Percentiles rank a stretch among this genome's conserved stretches.
Evolutionary conservation across 2,329 filamentous ascomycete genomes (phyloP).

Genomic region (Sporothrix mexicana): DNA sequence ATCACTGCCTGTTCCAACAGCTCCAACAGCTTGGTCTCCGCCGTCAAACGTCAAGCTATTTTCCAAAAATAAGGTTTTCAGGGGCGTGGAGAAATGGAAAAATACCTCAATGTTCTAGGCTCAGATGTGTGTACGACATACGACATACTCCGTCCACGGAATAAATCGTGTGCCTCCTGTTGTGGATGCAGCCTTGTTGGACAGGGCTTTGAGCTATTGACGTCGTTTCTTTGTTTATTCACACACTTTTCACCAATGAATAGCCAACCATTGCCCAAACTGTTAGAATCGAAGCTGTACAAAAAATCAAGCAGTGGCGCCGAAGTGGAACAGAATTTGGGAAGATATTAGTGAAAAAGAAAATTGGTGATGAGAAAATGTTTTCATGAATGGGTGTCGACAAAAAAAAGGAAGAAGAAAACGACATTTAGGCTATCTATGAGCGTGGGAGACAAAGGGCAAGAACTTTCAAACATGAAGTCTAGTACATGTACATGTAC

Average conservation of each 20-base stretch:
- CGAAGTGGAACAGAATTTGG: not conserved
- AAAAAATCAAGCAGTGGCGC: not conserved
- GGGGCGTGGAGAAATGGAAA: not conserved
- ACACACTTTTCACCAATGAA: not conserved
- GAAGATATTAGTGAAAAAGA: not conserved
- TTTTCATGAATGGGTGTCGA: not conserved
- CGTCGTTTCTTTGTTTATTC: not conserved
- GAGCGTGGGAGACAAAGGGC: not conserved
- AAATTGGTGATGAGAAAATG: not conserved
- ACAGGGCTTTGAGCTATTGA: not conserved
- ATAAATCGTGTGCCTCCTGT: too few species aligned
- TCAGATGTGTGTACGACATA: too few species aligned
- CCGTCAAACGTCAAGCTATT: not conserved
- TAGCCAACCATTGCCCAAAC: not conserved
- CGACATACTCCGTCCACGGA: too few species aligned
- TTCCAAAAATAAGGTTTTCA: not conserved
- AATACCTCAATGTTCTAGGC: too few species aligned
- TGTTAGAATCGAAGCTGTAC: not conserved
- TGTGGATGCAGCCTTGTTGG: too few species aligned
- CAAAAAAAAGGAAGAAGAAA: not conserved
- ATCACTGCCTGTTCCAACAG: not conserved
- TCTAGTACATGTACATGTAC: too few species aligned
- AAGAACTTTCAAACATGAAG: too few species aligned
- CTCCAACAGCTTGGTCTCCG: not conserved
- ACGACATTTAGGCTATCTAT: too few species aligned